A percentile compares a stretch with the other conserved stretches of the same genome.
Conservation (phyloP, 169 alveolate genomes). For the Perkinsus marinus region DNA sequence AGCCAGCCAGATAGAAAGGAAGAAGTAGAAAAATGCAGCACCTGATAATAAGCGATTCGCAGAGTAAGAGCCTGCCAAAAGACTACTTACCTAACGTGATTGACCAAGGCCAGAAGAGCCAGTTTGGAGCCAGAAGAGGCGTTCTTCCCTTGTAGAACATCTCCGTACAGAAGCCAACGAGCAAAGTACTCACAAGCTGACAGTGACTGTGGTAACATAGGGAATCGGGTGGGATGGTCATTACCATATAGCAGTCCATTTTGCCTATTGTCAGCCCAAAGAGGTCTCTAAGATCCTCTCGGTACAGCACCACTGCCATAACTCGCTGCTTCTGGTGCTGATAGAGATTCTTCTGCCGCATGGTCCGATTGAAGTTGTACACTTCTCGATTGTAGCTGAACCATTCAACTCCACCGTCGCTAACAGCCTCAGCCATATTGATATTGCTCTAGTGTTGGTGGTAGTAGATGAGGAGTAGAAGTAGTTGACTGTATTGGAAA, state of each 20-base stretch:
- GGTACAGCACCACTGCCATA: not conserved
- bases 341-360: not conserved
- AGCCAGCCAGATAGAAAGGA: conserved; percentile 1
- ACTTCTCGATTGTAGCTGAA: not conserved
- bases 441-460: not conserved
- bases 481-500: not conserved
- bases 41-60: not conserved
- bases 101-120: not conserved
- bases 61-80: not conserved
- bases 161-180: not conserved
- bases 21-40: not conserved
- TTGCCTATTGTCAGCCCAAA: not conserved
- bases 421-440: not conserved
- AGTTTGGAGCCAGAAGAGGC: not conserved
- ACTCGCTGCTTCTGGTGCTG: not conserved
- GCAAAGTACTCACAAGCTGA: not conserved
- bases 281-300: not conserved
- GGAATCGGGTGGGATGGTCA: too few relatives aligned
- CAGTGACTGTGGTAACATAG: not conserved
- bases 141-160: not conserved
- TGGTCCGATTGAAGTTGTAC: not conserved
- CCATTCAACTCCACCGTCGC: not conserved
- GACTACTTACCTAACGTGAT: not conserved
- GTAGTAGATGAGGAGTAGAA: not conserved
- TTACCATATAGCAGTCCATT: not conserved